Percentiles rank a stretch among this genome's conserved stretches.
These are phyloP conservation scores for Anastatica hierochuntica DNA, from an alignment of 345 rosid species.

Conservation along the genomic window DNA sequence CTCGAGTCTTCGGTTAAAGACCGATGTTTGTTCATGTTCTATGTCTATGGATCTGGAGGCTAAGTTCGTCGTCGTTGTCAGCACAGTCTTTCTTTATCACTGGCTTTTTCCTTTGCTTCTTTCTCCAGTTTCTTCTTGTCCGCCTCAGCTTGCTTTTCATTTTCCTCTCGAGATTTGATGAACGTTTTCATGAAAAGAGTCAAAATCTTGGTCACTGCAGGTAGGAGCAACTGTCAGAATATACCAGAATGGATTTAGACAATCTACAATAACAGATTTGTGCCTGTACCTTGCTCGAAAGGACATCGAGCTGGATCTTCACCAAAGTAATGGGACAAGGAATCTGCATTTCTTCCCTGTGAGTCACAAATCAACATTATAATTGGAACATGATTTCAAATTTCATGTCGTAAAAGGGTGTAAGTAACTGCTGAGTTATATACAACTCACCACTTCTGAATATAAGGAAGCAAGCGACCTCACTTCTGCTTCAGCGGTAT, in stretches of 20 bases:
- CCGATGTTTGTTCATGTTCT: constrained; percentile 7
- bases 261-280: neutral
- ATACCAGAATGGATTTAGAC: neutral
- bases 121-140: constrained; percentile 90
- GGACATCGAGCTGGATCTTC: constrained; percentile 98
- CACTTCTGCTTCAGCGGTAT: constrained; percentile 87
- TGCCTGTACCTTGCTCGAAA: constrained; percentile 79
- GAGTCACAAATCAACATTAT: constrained; percentile 11
- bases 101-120: constrained; percentile 61
- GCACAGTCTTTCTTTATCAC: constrained; percentile 48
- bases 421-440: neutral
- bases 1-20: constrained; percentile 5
- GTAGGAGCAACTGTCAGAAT: neutral
- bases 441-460: constrained; percentile 69
- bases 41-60: no score
- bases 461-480: constrained; percentile 66
- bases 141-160: constrained; percentile 68
- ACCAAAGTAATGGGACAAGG: constrained; percentile 86
- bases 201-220: constrained; percentile 84
- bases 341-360: constrained; percentile 97
- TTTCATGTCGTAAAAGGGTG: neutral
- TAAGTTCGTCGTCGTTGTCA: constrained; percentile 18
- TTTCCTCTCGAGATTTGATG: constrained; percentile 74
- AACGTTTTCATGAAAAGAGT: constrained; percentile 72
- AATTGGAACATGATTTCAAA: constrained; percentile 11